Conservation (phyloP, 2,329 filamentous ascomycete genomes). For the Penicillium sp. region DNA sequence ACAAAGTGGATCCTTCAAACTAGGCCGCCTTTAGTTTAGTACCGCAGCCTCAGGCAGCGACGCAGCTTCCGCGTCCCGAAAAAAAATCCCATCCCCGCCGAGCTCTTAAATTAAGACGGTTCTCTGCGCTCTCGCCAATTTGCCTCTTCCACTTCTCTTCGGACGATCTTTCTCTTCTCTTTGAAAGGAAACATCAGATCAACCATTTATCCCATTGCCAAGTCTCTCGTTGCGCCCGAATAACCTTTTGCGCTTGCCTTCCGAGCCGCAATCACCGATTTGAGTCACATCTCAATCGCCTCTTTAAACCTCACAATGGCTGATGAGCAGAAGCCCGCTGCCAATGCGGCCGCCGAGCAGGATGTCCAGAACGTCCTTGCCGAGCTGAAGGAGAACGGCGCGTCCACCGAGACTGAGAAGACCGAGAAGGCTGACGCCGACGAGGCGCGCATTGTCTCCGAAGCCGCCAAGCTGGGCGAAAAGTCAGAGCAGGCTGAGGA, state of each 20-base stretch:
- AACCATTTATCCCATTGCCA: neutral
- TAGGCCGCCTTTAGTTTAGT: slow-evolving; percentile 11
- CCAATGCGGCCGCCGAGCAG: slow-evolving; percentile 48
- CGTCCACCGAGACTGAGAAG: slow-evolving; percentile 19
- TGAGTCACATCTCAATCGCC: neutral
- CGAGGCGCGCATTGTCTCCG: slow-evolving; percentile 42
- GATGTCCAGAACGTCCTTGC: slow-evolving; percentile 50
- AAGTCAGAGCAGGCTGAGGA: slow-evolving; percentile 42
- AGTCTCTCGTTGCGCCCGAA: neutral
- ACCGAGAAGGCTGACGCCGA: slow-evolving; percentile 33
- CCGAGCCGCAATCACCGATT: neutral
- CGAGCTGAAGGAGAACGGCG: slow-evolving; percentile 42
- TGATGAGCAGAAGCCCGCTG: slow-evolving; percentile 40
- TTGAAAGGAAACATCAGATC: neutral
- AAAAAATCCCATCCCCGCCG: slow-evolving; percentile 28
- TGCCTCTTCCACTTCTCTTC: neutral
- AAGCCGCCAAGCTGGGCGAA: slow-evolving; percentile 40
- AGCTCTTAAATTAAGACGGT: slow-evolving; percentile 14
- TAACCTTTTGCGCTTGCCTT: neutral
- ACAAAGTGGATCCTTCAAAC: neutral
- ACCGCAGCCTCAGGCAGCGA: slow-evolving; percentile 20
- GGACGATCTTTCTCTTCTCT: neutral
- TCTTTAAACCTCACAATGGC: slow-evolving; percentile 30
- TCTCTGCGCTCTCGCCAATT: slow-evolving; percentile 1
- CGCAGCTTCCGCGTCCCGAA: slow-evolving; percentile 23